Evolutionary conservation across 371 early-diverging fungal species (phyloP).

Genomic region (Dichotomocladium elegans): DNA sequence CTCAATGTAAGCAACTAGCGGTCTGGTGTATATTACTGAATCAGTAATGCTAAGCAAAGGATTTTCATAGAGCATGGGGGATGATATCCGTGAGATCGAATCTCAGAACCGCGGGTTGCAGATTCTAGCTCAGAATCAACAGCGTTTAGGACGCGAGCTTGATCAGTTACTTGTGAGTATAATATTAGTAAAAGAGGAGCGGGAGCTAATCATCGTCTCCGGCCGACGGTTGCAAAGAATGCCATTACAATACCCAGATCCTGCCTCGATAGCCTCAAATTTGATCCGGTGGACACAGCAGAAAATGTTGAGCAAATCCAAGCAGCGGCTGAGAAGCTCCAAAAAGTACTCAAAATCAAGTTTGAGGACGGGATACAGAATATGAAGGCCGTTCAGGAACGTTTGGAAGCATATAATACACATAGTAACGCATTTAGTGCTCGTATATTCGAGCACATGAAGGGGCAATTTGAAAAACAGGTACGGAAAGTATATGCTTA

Average conservation of each 20-base stretch:
- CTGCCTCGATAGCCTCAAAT: slow-evolving; percentile 60
- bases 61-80: slow-evolving; percentile 75
- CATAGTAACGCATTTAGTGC: slow-evolving; percentile 79
- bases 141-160: slow-evolving; percentile 74
- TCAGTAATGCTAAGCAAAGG: background rate
- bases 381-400: slow-evolving; percentile 78
- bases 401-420: slow-evolving; percentile 69
- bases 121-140: slow-evolving; percentile 83
- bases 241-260: slow-evolving; percentile 36
- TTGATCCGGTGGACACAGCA: slow-evolving; percentile 78
- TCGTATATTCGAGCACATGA: slow-evolving; percentile 75
- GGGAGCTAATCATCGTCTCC: no score
- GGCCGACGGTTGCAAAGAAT: slow-evolving; percentile 14
- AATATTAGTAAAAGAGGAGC: background rate
- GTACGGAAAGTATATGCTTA: slow-evolving; percentile 15
- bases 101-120: slow-evolving; percentile 88
- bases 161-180: slow-evolving; percentile 69
- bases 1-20: slow-evolving; percentile 62
- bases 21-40: background rate
- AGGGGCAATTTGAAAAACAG: slow-evolving; percentile 61
- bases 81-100: slow-evolving; percentile 93
- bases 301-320: slow-evolving; percentile 78
- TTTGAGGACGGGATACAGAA: slow-evolving; percentile 68
- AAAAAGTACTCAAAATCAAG: slow-evolving; percentile 71
- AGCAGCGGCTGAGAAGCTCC: slow-evolving; percentile 73